Percentiles rank a stretch among this genome's conserved stretches.
Evolutionary conservation across 1,284 basidiomycete species (phyloP).

Genomic region (Trichosporon inkin): DNA sequence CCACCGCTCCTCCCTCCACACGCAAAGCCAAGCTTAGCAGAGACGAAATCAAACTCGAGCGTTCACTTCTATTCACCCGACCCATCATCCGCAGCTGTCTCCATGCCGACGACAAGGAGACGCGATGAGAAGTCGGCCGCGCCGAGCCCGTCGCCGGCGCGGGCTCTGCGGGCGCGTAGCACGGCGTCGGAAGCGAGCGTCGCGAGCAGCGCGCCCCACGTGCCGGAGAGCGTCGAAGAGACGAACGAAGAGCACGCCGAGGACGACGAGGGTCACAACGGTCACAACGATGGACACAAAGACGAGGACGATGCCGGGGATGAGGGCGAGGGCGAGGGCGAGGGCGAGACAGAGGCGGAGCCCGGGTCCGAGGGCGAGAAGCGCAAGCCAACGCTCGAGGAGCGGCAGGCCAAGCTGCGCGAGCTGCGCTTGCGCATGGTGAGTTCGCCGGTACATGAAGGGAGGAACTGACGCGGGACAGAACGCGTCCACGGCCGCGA

Average conservation of each 20-base stretch:
- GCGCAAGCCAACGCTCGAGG: slow-evolving; percentile 55
- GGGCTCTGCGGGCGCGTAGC: slow-evolving; percentile 9
- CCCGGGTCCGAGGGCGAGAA: slow-evolving; percentile 22
- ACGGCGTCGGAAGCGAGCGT: slow-evolving; percentile 8
- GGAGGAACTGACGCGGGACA: slow-evolving; percentile 45
- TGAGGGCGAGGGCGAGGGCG: slow-evolving; percentile 8
- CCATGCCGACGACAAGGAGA: slow-evolving; percentile 5
- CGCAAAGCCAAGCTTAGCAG: not conserved
- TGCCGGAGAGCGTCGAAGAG: slow-evolving; percentile 16
- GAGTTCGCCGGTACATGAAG: slow-evolving; percentile 30
- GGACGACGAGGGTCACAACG: slow-evolving; percentile 10
- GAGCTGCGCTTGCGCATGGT: slow-evolving; percentile 74
- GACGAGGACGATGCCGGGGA: slow-evolving; percentile 16
- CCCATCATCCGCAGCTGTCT: not conserved
- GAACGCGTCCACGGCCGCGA: slow-evolving; percentile 71
- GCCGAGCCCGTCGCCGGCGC: slow-evolving; percentile 33
- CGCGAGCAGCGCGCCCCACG: slow-evolving; percentile 7
- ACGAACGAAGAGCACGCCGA: slow-evolving; percentile 15
- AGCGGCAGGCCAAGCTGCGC: slow-evolving; percentile 70
- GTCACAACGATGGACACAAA: slow-evolving; percentile 11
- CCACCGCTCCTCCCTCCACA: slow-evolving; percentile 4
- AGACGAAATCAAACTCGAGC: not conserved
- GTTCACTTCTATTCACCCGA: not conserved
- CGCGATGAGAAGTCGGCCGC: slow-evolving; percentile 36
- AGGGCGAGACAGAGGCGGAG: no score